A percentile compares a stretch with the other conserved stretches of the same genome.
Evolutionary conservation across 2,329 filamentous ascomycete species (phyloP).

Genomic region (Trichophyton simii): DNA sequence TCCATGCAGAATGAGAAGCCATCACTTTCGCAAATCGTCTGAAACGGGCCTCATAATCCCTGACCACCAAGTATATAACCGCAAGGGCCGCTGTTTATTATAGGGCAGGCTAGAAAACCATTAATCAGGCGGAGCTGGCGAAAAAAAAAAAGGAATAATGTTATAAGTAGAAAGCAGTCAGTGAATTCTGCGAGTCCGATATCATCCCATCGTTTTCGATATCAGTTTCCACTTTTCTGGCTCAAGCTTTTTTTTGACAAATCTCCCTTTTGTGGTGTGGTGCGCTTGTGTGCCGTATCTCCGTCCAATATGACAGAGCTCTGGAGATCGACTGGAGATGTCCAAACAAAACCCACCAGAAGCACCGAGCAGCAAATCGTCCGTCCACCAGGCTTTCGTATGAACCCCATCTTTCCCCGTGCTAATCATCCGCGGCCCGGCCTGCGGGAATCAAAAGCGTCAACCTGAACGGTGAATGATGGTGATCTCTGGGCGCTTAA

Average conservation of each 20-base stretch:
- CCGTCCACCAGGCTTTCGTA: background rate
- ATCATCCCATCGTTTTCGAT: background rate
- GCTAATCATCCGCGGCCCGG: background rate
- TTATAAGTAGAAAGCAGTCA: background rate
- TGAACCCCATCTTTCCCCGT: background rate
- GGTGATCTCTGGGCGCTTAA: background rate
- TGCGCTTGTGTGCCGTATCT: background rate
- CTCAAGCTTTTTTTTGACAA: background rate
- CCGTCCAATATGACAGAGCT: background rate
- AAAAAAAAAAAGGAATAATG: background rate
- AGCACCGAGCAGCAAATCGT: background rate
- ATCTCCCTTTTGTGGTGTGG: background rate
- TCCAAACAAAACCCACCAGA: background rate
- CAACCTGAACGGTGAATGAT: background rate
- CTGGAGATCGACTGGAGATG: background rate
- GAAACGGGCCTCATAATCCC: background rate
- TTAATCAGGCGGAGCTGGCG: background rate
- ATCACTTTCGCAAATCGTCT: background rate
- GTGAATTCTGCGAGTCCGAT: background rate
- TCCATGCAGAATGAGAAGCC: background rate
- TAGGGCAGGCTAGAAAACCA: background rate
- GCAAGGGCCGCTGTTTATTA: background rate
- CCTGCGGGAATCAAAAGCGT: background rate
- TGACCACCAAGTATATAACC: background rate
- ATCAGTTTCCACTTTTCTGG: background rate